Base-by-base conservation (phyloP, 1,139 yeast genomes). In the Diutina pseudorugosa region DNA sequence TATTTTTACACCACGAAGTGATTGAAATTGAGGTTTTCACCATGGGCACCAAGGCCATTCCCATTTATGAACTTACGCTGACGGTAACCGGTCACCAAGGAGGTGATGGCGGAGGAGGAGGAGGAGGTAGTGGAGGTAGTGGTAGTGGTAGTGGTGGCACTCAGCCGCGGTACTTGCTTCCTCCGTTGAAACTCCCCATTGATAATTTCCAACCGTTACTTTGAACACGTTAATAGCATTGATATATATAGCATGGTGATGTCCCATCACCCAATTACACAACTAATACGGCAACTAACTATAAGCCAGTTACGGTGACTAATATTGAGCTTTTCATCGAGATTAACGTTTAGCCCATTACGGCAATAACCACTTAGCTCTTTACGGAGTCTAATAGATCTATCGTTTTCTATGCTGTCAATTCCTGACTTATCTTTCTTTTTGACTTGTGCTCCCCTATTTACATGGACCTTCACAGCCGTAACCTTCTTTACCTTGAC, bases 191-290 rank as follows among this genome's bases (percentile, higher is more conserved):
- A 11, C 68, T 70, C 9, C 57, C 66, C 4, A 57, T 69, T 12
- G 75, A 75, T 18, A 62, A 61, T 53, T 71, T 71, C 61, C 75
- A 71, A 53, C 75, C 75, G 2, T 61, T 71, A 40, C 59, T 71
- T 47, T 70, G 57, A 33, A 1, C 12, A 30, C n/a, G 1, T 12
- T 27, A 30, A 14, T 23, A 23, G 25, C 25, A 23, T n/a, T n/a
- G n/a, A n/a, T n/a, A n/a, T 14, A 30, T 30, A 11, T 14, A 30
- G 36, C 36, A 30, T 30, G 36, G 36, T 30, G 36, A 30, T n/a
- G n/a, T n/a, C n/a, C n/a, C 3, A 30, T 30, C 36, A 30, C 36
- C 36, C 36, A 27, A 30, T 23, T 23, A 23, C 25, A 23, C n/a
- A n/a, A n/a, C n/a, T n/a, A n/a, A n/a, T n/a, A n/a, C n/a, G n/a